These are phyloP conservation scores for Leccinum subgranulosum DNA, from an alignment of 768 basidiomycete genomes.

Conservation along the genomic window DNA sequence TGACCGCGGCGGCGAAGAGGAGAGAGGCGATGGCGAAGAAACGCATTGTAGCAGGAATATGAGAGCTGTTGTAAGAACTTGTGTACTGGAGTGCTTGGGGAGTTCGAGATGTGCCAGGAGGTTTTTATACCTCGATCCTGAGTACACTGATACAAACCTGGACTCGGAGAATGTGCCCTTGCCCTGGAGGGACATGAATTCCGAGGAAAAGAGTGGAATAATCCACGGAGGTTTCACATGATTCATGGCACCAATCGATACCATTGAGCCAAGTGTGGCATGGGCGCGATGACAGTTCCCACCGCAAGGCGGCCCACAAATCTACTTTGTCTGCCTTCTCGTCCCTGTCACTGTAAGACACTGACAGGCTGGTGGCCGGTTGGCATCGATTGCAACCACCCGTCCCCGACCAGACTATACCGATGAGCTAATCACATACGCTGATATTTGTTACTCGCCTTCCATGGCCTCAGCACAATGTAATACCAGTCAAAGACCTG, in stretches of 20 bases:
- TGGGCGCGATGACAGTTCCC: neutral
- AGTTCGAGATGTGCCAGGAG: neutral
- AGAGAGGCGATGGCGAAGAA: slow-evolving; percentile 7
- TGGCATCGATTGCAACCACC: neutral
- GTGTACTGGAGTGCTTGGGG: slow-evolving; percentile 10
- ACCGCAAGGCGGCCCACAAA: neutral
- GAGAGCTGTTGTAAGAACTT: slow-evolving; percentile 2
- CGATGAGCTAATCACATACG: neutral
- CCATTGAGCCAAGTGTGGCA: neutral
- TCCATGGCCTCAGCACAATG: neutral
- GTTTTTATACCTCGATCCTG: slow-evolving; percentile 11
- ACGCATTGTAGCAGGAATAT: slow-evolving; percentile 2
- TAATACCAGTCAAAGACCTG: neutral
- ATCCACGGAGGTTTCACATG: neutral
- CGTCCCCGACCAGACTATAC: neutral
- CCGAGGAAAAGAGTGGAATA: neutral
- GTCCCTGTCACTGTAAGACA: neutral
- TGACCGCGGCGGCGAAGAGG: slow-evolving; percentile 3
- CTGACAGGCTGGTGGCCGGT: neutral
- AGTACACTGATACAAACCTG: neutral
- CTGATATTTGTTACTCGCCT: neutral
- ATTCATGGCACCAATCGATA: neutral
- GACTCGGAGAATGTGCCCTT: neutral
- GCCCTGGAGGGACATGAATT: neutral
- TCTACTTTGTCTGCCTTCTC: neutral